Percentiles rank a stretch among this genome's conserved stretches.
These are phyloP conservation scores for Phytophthora hibernalis DNA, from an alignment of 352 stramenopile genomes.

Conservation along the genomic window DNA sequence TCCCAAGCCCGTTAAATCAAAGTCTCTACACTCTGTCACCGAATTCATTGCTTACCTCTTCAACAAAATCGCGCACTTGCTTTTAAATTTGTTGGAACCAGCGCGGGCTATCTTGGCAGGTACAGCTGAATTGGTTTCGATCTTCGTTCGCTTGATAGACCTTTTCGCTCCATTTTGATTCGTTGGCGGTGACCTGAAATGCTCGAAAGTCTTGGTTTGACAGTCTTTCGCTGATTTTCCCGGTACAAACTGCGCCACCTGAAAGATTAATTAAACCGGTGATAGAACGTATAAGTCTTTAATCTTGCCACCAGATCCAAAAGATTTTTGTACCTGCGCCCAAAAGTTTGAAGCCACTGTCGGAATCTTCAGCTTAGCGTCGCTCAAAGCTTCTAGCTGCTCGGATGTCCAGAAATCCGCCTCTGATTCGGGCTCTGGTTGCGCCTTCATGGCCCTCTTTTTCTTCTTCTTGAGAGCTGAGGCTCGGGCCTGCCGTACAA, in stretches of 20 bases:
- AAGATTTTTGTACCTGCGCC: constrained; percentile 44
- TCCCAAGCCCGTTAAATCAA: constrained; percentile 2
- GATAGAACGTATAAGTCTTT: constrained; percentile 3
- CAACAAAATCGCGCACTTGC: constrained; percentile 81
- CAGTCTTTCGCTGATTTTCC: constrained; percentile 73
- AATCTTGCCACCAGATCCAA: not conserved
- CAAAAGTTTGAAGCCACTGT: constrained; percentile 76
- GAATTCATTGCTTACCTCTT: constrained; percentile 33
- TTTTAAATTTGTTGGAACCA: constrained; percentile 87
- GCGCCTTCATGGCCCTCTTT: constrained; percentile 12
- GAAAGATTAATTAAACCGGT: not conserved
- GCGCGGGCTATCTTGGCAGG: constrained; percentile 67
- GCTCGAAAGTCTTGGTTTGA: constrained; percentile 64
- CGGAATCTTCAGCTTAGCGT: constrained; percentile 67
- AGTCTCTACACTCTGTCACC: not conserved
- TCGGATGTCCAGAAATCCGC: constrained; percentile 52
- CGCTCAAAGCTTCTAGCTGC: constrained; percentile 57
- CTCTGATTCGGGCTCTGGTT: constrained; percentile 36
- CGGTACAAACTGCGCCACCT: constrained; percentile 54
- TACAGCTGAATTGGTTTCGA: constrained; percentile 22
- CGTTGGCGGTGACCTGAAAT: constrained; percentile 54
- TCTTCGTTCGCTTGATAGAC: constrained; percentile 27
- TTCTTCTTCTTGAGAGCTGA: constrained; percentile 25
- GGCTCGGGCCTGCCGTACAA: constrained; percentile 5
- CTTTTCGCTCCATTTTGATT: constrained; percentile 43